Evolutionary conservation across 2,329 filamentous ascomycete species (phyloP).

Genomic region (Phaeophleospora eucalypticola): DNA sequence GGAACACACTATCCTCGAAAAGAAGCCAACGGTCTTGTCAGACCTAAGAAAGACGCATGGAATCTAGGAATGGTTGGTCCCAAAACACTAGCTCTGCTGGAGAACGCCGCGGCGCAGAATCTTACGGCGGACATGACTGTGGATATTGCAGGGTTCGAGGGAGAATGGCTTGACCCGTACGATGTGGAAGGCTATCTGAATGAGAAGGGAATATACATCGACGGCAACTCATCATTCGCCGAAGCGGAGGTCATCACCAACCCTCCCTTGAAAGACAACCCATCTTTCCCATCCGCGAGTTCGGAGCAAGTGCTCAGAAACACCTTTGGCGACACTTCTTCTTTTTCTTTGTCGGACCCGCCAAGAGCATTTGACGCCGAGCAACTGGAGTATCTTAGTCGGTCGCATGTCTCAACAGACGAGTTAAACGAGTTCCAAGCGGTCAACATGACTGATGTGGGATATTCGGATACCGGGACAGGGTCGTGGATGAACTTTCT

Average conservation of each 20-base stretch:
- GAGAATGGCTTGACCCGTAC: conserved; percentile 71
- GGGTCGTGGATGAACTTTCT: conserved; percentile 30
- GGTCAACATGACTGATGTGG: conserved; percentile 16
- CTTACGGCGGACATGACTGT: conserved; percentile 38
- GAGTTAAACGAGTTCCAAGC: conserved; percentile 6
- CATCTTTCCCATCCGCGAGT: background rate
- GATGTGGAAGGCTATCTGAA: conserved; percentile 73
- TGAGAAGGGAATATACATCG: conserved; percentile 59
- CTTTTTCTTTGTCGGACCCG: background rate
- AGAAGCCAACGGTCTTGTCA: conserved; percentile 55
- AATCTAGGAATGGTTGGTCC: conserved; percentile 30
- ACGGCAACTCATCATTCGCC: conserved; percentile 58
- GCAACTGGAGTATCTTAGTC: conserved; percentile 8
- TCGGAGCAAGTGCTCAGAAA: background rate
- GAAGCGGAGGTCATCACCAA: conserved; percentile 45
- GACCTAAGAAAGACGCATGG: conserved; percentile 31
- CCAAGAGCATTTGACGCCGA: conserved; percentile 8
- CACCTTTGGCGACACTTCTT: background rate
- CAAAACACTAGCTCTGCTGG: conserved; percentile 25
- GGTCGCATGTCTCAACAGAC: background rate
- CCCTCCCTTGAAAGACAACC: background rate
- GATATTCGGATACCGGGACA: conserved; percentile 21
- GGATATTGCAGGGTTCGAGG: conserved; percentile 60
- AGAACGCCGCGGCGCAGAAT: conserved; percentile 24
- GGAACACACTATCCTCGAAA: conserved; percentile 57